Base-by-base conservation (phyloP, 1,139 yeast genomes). In the Blastobotrys apis region DNA sequence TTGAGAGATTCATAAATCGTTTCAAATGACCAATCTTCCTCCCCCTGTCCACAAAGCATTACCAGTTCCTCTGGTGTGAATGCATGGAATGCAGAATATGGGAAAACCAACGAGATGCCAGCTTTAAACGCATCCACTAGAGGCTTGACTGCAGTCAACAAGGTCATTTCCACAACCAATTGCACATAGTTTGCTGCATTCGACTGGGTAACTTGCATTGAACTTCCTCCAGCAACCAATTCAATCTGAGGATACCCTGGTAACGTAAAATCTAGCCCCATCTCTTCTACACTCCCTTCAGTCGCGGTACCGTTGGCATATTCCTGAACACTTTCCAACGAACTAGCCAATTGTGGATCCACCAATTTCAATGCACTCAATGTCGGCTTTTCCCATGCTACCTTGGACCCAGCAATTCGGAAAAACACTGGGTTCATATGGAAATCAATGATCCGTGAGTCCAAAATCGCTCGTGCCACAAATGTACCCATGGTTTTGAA, bases 101-200 rank as follows among this genome's bases (percentile, higher is more conserved):
- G 95, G 64, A 92, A 84, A 1, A 88, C 94, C 47, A 76, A 75
- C 0, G 94, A 79, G 57, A 92, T 90, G 0, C 98, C 98, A 13
- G 75, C 75, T 59, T 79, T 75, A 63, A 92, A 90, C 4, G 86
- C 78, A 38, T 72, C 69, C 16, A 86, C 66, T 61, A 88, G 97
- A 12, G 67, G 65, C 15, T 64, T 58, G 8, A 92, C 74, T 2
- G 97, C 97, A 1, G 65, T 56, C 16, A 77, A 80, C 15, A 88
- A 57, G 0, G 85, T 77, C 45, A 74, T 71, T 41, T 84, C 87
- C 12, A 81, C 59, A 1, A 87, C 81, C 21, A 65, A 64, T 9
- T 67, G 67, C 22, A 88, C 69, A 54, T 84, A 92, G 4, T 64
- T 61, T 8, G 73, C 77, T 33, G 86, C 68, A 56, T 86, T 88